Evolutionary conservation across 2,329 filamentous ascomycete genomes (phyloP), one percentile per base, ranked within the genome.

Genomic region (Hymenoscyphus infarciens): DNA sequence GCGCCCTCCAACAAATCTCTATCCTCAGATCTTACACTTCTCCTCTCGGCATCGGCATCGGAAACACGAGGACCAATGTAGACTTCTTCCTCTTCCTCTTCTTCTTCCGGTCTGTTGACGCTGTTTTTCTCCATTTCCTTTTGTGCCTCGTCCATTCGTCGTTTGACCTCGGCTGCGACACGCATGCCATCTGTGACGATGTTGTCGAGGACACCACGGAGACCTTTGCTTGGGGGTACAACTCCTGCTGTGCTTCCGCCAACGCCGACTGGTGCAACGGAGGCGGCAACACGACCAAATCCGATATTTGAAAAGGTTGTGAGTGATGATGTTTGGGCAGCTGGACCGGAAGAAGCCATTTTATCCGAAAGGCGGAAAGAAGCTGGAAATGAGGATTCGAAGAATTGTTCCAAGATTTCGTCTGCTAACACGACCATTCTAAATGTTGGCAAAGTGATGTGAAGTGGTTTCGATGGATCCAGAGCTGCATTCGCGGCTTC

Each of bases 121-220:
- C 88, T 89, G 64, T 92, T 93, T 76, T 88, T 89, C 76, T 97
- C 94, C 68, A 97, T 79, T 73, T 98, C 94, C 69, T 87, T 88
- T 76, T 97, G 93, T 2, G 94, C 94, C 74, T 99, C 95, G 66
- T 99, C 94, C 89, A 98, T 97, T 54, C 93, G 84, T 71, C 93
- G 86, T 68, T 90, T 84, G 59, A 99, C 94, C 75, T 99, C 95
- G 0, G 89, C 91, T 0, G 95, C 95, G 63, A 98, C 94, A 38
- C 94, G 88, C 87, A 98, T 97, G 52, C 95, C 95, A 74, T 99
- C 95, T 1, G 90, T 96, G 67, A 98, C 95, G 71, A 99, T 98
- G 71, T 96, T 97, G 78, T 99, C 95, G 45, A 99, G 81, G 63
- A 99, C 95, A 22, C 95, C 95, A 52, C 95, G 85, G 1, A 99